These are phyloP conservation scores for Arthroderma uncinatum DNA, from an alignment of 2,329 filamentous ascomycete species.

Conservation along the genomic window DNA sequence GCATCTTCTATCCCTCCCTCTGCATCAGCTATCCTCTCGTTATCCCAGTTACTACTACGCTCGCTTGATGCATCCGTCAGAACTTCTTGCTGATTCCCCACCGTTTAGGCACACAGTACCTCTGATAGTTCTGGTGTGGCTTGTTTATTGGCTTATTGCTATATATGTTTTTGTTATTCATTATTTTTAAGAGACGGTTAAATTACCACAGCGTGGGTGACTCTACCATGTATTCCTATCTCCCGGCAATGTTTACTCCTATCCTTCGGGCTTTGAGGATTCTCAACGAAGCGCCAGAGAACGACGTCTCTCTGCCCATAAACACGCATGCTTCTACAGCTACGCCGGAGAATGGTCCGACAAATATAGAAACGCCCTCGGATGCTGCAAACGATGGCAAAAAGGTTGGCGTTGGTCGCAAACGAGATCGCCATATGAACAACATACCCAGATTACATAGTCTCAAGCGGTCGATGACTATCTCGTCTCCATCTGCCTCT, in stretches of 20 bases:
- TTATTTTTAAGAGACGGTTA: not conserved
- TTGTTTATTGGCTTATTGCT: not conserved
- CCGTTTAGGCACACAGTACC: not conserved
- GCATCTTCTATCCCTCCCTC: not conserved
- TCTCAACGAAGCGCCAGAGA: not conserved
- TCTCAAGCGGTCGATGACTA: not conserved
- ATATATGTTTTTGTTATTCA: too few species aligned
- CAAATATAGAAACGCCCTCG: too few species aligned
- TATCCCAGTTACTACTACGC: not conserved
- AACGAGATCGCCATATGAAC: not conserved
- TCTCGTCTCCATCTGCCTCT: not conserved
- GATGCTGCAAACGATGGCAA: too few species aligned
- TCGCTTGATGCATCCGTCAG: not conserved
- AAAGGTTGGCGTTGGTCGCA: not conserved
- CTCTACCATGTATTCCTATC: not conserved
- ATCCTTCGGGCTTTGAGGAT: not conserved
- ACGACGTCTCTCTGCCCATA: too few species aligned
- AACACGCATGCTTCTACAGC: not conserved
- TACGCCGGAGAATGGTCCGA: too few species aligned
- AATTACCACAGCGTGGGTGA: not conserved
- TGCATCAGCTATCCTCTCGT: not conserved
- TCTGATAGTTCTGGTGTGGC: not conserved
- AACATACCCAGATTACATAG: not conserved
- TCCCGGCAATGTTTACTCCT: not conserved
- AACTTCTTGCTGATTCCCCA: not conserved